Conservation (phyloP, 2,329 filamentous ascomycete genomes). For the Daldinia sp. region DNA sequence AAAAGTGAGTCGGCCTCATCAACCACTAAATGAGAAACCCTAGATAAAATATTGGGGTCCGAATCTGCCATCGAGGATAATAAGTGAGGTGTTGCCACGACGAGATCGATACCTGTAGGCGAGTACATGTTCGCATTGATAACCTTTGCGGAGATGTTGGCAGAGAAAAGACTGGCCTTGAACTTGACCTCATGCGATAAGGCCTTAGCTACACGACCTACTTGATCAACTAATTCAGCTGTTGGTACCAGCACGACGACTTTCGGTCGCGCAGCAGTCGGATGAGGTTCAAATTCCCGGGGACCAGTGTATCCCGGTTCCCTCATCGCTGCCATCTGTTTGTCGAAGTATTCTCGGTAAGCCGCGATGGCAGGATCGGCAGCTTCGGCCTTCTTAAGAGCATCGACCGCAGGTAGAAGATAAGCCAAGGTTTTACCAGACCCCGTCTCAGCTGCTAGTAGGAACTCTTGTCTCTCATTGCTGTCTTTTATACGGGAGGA, state of each 20-base stretch:
- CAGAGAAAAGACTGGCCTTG: conserved; percentile 84
- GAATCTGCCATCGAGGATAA: conserved; percentile 87
- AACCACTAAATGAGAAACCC: conserved; percentile 87
- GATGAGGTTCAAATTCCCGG: conserved; percentile 76
- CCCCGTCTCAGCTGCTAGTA: conserved; percentile 94
- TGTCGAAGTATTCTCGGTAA: conserved; percentile 66
- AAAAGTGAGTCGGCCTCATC: conserved; percentile 97
- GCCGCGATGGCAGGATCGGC: conserved; percentile 69
- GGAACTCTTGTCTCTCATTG: conserved; percentile 67
- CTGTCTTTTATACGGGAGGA: conserved; percentile 49
- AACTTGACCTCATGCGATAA: conserved; percentile 90
- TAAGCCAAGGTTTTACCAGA: conserved; percentile 98
- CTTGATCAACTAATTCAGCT: conserved; percentile 90
- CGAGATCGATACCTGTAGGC: conserved; percentile 82
- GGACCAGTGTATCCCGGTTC: conserved; percentile 68
- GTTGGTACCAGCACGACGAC: conserved; percentile 92
- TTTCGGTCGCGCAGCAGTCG: conserved; percentile 81
- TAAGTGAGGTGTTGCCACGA: conserved; percentile 90
- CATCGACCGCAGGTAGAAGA: conserved; percentile 84
- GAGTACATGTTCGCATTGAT: conserved; percentile 89
- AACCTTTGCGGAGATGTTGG: conserved; percentile 78
- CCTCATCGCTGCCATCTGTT: conserved; percentile 68
- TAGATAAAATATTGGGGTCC: conserved; percentile 92
- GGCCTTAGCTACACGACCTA: conserved; percentile 82
- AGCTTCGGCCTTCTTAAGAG: conserved; percentile 81